Evolutionary conservation across 148 eudicot genomes (phyloP).

Genomic region (Euryodendron excelsum): DNA sequence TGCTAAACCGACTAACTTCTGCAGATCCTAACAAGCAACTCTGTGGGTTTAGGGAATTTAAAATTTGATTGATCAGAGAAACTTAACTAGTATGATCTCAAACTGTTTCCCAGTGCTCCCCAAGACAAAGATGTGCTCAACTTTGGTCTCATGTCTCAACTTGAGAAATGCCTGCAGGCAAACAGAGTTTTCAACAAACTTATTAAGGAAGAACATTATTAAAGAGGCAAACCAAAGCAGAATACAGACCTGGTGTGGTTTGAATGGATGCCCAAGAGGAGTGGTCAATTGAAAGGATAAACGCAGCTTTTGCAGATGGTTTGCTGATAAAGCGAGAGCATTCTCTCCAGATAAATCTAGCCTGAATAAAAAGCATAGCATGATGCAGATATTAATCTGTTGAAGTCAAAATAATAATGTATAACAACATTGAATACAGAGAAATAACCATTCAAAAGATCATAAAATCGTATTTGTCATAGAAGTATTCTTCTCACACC

Average conservation of each 20-base stretch:
- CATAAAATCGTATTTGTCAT: not conserved
- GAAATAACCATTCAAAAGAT: not conserved
- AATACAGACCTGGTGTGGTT: conserved; percentile 81
- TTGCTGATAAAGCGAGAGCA: conserved; percentile 73
- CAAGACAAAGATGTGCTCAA: conserved; percentile 81
- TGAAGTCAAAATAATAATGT: not conserved
- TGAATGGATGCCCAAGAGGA: conserved; percentile 67
- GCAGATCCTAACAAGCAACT: not conserved
- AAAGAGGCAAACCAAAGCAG: conserved; percentile 2
- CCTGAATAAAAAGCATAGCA: conserved; percentile 32
- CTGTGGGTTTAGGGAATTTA: not conserved
- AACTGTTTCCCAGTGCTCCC: conserved; percentile 62
- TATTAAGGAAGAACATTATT: not conserved
- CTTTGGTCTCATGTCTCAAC: conserved; percentile 76
- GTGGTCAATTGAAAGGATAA: conserved; percentile 68
- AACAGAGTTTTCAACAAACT: conserved; percentile 11
- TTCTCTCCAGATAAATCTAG: conserved; percentile 59
- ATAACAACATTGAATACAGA: not conserved
- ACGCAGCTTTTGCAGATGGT: conserved; percentile 89
- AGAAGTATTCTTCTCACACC: conserved; percentile 5
- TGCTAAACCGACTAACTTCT: not conserved
- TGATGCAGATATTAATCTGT: not conserved
- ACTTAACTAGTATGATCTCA: conserved; percentile 65
- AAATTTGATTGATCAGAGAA: conserved; percentile 5
- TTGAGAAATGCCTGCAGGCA: conserved; percentile 68